Base-by-base conservation (phyloP, 192 early-diverging fungal genomes). In the Backusella morwellensis region DNA sequence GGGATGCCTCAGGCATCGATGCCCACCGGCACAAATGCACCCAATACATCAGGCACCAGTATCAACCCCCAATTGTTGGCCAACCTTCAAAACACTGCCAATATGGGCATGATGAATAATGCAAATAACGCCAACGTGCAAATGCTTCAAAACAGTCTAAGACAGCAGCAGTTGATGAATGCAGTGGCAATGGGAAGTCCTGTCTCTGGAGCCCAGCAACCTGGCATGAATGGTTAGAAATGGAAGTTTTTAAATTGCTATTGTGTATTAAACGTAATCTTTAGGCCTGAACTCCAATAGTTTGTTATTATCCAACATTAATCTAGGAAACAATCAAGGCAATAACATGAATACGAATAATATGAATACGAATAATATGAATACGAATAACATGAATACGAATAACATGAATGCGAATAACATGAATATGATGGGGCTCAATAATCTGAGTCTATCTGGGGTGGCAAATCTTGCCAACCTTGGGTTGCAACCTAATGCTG, bases 251-350 rank as follows among this genome's bases (percentile, higher is more conserved):
- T 32, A 32, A 3, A 32, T 32, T 32, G 32, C 32, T 32, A 32
- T 32, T 32, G 2, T 3, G 7, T 40, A 40, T 40, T 40, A 11
- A 40, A 40, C 38, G 1, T 11, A 40, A 11, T 40, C 34, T 66
- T 69, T 69, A 59, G 78, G 78, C 0, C 34, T 84, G 9, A 84
- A 84, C 69, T 42, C 68, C 14, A 80, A 80, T 52, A 84, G 82
- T 66, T 38, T 84, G 15, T 66, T 84, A 47, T 32, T 84, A 26
- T 84, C 82, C 12, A 80, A 84, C 38, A 73, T 80, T 50, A 84
- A 80, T 44, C 67, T 79, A 11, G 73, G 52, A 11, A 81, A 74
- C 19, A 68, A 35, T 6, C 52, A 15, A 41, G 47, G 50, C 14
- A 68, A 69, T n/a, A 76, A 70, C 17, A 68, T 75, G 73, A 70